Base-by-base conservation (phyloP, 1,284 basidiomycete genomes). In the Ustilago xerochloae region DNA sequence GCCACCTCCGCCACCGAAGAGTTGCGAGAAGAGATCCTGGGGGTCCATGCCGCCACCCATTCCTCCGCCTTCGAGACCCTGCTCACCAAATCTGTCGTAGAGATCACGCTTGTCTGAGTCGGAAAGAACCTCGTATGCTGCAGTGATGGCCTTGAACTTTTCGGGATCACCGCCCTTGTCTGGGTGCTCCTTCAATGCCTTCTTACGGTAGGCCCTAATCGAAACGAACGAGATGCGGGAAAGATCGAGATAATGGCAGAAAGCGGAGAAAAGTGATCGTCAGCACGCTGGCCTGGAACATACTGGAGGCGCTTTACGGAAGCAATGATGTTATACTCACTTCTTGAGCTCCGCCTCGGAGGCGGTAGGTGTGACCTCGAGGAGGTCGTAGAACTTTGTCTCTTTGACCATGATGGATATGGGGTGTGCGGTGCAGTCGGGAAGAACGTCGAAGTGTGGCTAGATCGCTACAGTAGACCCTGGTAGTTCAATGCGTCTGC, bases 151-250 rank as follows among this genome's bases (percentile, higher is more conserved):
- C 85, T 99, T 98, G 91, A 99, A 99, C 67, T 92, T 86, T 86
- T 99, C 97, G 32, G 76, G 93, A 84, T 97, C 94, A 71, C 94
- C 94, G 65, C 94, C 93, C 87, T 97, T 97, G 89, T 98, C 96
- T 38, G 95, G 96, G 86, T 97, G 96, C 63, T 55, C 72, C 72
- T 74, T 72, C 71, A 85, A 64, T 26, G 81, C 72, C 70, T 81
- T 71, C 71, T 80, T 77, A 36, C 76, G 74, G 76, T 78, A 75
- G 29, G 78, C 63, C 48, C 72, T 73, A 47, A 3, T 12, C 15
- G 46, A 52, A 16, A 39, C 13, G 51, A n/a, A 41, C n/a, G n/a
- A n/a, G n/a, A n/a, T n/a, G n/a, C n/a, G n/a, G n/a, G n/a, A n/a
- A n/a, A n/a, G n/a, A n/a, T n/a, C n/a, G n/a, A n/a, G n/a, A n/a